Conservation (phyloP, 305 asterid genomes). For the Fraxinus nigra region DNA sequence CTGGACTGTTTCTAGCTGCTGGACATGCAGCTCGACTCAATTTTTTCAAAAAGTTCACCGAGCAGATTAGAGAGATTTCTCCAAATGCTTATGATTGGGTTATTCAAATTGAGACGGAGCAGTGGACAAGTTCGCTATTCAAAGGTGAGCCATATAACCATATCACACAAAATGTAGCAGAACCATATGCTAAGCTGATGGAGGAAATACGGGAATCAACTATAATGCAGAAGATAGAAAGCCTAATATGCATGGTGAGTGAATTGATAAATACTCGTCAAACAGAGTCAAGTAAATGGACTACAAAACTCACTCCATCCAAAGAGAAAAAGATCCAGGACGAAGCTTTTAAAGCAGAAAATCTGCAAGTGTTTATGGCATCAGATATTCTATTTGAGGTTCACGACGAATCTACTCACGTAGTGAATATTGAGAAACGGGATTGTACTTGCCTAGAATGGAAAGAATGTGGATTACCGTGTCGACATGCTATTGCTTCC, state of each 20-base stretch:
- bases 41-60: constrained; percentile 56
- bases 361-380: constrained; percentile 71
- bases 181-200: constrained; percentile 55
- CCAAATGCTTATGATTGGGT: constrained; percentile 74
- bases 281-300: constrained; percentile 52
- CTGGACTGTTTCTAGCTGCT: constrained; percentile 64
- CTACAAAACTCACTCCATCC: constrained; percentile 58
- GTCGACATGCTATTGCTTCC: constrained; percentile 84
- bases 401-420: constrained; percentile 79
- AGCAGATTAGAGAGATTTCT: constrained; percentile 73
- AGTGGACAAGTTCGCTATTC: constrained; percentile 58
- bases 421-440: constrained; percentile 60
- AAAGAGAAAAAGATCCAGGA: constrained; percentile 62
- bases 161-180: constrained; percentile 62
- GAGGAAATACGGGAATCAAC: constrained; percentile 68
- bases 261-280: constrained; percentile 52
- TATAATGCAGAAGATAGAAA: constrained; percentile 83
- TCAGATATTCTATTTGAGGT: constrained; percentile 80
- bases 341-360: constrained; percentile 52
- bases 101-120: constrained; percentile 59
- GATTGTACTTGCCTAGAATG: constrained; percentile 92
- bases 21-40: constrained; percentile 66
- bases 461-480: constrained; percentile 63
- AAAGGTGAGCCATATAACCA: constrained; percentile 66
- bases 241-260: constrained; percentile 50